Evolutionary conservation across 257 asterid species (phyloP).

Genomic region (Lithospermum erythrorhizon): DNA sequence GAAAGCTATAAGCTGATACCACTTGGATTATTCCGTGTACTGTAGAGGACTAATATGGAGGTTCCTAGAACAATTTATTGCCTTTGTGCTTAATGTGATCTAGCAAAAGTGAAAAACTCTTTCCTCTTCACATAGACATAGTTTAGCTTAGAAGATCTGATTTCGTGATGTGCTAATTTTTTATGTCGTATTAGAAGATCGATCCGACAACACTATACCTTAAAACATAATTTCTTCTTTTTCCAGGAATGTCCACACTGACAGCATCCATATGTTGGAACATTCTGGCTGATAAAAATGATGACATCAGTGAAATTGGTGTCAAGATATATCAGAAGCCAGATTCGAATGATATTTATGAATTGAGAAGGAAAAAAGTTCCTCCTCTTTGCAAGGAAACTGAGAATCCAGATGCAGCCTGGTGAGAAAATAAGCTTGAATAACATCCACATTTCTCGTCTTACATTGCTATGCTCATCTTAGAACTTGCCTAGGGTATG

Average conservation of each 20-base stretch:
- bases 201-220: slow-evolving; percentile 8
- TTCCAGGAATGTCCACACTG: slow-evolving; percentile 61
- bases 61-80: background rate
- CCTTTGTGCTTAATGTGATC: background rate
- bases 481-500: no score
- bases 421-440: slow-evolving; percentile 33
- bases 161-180: background rate
- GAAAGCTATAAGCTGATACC: no score
- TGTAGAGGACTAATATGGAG: no score
- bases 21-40: background rate
- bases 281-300: slow-evolving; percentile 79
- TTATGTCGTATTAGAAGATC: background rate
- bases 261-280: slow-evolving; percentile 89
- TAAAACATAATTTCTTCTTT: slow-evolving; percentile 7
- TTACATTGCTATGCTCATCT: background rate
- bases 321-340: slow-evolving; percentile 87
- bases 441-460: no score
- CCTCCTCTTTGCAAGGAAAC: slow-evolving; percentile 86
- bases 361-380: slow-evolving; percentile 57
- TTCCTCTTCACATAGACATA: background rate
- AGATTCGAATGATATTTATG: slow-evolving; percentile 58
- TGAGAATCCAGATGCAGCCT: slow-evolving; percentile 88
- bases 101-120: background rate
- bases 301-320: slow-evolving; percentile 76
- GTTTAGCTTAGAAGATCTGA: background rate